Base-by-base conservation (phyloP, 257 asterid species). In the Primulina huaijiensis region DNA sequence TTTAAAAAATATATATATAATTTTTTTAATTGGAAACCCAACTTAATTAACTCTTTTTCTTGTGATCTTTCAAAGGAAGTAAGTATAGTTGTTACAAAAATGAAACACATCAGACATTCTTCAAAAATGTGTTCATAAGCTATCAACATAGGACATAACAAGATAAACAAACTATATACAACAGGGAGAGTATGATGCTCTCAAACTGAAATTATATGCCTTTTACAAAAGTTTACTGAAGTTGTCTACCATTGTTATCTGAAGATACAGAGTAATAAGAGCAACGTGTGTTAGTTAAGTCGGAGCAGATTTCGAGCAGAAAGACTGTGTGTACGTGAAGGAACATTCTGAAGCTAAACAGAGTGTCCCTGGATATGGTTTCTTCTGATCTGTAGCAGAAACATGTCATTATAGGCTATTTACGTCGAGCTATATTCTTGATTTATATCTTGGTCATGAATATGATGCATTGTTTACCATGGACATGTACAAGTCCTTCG, bases 401-500 rank as follows among this genome's bases (percentile, higher is more conserved):
- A 52, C 73, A 43, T 43, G 62, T 64, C 64, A 30, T 72, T n/a
- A 66, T 68, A 73, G 11, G 60, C 60, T 81, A 83, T 75, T 68
- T 78, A 77, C 81, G 73, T 33, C 11, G 55, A 57, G 34, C 38
- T 60, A 69, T 10, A 14, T 33, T 59, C 61, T 33, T 69, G 69
- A 43, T 69, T 34, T 71, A 58, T 63, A 52, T 65, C 38, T 56
- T 35, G 19, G 53, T 67, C 71, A 19, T 59, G 17, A 56, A 73
- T 25, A 20, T 50, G 9, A 52, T 60, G 11, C 62, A 17, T 57
- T 63, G 3, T 67, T 84, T 74, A 92, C 97, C 92, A 92, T 16
- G 91, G 89, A 64, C 99, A 87, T 6, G 96, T 89, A 81, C 83
- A 93, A 35, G 97, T 94, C 75, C 99, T 88, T 73, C 97, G 92